Evolutionary conservation across 106 monocot species (phyloP).

Genomic region (Dactylorhiza incarnata): DNA sequence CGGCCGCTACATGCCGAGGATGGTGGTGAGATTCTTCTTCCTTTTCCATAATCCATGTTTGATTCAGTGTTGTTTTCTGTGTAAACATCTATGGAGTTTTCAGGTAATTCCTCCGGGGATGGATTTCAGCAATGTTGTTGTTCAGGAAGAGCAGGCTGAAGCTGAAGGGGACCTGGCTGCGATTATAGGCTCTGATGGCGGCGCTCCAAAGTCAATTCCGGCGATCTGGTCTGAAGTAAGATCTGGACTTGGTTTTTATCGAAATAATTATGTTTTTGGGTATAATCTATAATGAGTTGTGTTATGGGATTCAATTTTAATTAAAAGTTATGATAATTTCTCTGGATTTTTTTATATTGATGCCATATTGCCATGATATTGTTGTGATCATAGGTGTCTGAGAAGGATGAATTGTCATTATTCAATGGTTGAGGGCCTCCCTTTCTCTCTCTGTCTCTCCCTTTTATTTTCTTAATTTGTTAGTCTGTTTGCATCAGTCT

Average conservation of each 20-base stretch:
- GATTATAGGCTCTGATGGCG: constrained; percentile 15
- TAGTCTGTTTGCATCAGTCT: too few species aligned
- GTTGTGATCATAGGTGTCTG: too few species aligned
- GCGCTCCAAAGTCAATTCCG: constrained; percentile 33
- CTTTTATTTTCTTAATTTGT: too few species aligned
- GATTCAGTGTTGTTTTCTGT: too few species aligned
- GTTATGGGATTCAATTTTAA: too few species aligned
- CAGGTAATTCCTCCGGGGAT: constrained; percentile 72
- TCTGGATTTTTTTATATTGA: too few species aligned
- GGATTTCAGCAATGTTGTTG: constrained; percentile 61
- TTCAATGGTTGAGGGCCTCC: too few species aligned
- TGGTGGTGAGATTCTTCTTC: constrained; percentile 54
- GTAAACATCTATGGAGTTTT: too few species aligned
- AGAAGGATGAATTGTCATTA: too few species aligned
- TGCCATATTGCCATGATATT: constrained; percentile 77
- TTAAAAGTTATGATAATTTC: too few species aligned
- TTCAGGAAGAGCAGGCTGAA: constrained; percentile 35
- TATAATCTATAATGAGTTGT: not conserved
- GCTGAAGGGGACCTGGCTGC: constrained; percentile 5
- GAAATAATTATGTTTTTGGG: not conserved
- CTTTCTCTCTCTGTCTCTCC: too few species aligned
- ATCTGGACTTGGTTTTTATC: not conserved
- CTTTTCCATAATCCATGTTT: not conserved
- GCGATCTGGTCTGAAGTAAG: constrained; percentile 47
- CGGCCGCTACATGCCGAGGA: constrained; percentile 81